Evolutionary conservation across 164 flowering plant species (phyloP).

Genomic region (Liriodendron chinense): DNA sequence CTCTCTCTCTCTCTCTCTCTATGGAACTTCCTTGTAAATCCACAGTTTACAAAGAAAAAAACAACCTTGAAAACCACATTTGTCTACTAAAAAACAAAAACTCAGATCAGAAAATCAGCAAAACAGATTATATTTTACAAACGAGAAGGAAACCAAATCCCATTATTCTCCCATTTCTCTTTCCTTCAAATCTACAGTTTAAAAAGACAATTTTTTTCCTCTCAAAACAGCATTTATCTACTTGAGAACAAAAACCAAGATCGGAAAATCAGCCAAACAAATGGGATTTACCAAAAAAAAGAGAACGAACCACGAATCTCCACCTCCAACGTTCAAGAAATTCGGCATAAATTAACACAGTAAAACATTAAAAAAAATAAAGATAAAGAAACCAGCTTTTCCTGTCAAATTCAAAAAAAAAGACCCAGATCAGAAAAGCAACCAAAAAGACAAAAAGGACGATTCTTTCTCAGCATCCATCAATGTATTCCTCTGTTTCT

Average conservation of each 20-base stretch:
- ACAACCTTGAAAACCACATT: not conserved
- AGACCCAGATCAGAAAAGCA: not conserved
- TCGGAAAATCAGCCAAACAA: not conserved
- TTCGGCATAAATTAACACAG: not conserved
- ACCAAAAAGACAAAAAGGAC: not conserved
- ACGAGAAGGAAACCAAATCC: not conserved
- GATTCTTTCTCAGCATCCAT: constrained; percentile 3
- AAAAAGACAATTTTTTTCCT: not conserved
- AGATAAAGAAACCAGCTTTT: constrained; percentile 8
- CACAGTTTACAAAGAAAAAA: not conserved
- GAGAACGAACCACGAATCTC: not conserved
- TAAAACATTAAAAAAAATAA: not conserved
- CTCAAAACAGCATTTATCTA: not conserved
- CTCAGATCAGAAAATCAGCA: constrained; percentile 6
- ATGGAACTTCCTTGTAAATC: too few species aligned
- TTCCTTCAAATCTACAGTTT: not conserved
- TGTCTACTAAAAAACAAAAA: not conserved
- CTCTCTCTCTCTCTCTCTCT: too few species aligned
- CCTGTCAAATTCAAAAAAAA: not conserved
- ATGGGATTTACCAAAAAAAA: not conserved
- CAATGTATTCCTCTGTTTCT: constrained; percentile 3
- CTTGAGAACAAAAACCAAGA: not conserved
- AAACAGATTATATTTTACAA: not conserved
- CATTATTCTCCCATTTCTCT: not conserved
- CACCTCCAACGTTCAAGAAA: not conserved